phyloP scores from a whole-genome alignment of 2,329 filamentous ascomycete genomes.

The Myriosclerotinia curreyana region DNA sequence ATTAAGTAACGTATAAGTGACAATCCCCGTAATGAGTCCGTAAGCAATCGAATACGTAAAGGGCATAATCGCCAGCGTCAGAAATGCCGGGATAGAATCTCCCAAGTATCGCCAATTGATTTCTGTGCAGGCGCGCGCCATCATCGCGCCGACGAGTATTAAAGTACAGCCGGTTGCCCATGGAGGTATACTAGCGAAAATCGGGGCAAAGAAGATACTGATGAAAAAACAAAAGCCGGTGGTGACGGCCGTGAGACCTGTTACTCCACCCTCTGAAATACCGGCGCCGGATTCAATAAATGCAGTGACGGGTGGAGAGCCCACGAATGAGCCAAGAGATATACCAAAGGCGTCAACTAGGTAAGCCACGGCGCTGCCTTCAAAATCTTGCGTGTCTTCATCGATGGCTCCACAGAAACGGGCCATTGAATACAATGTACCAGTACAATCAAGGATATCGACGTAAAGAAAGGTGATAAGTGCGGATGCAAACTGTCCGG shows the following conservation, averaged over 20 bases:
- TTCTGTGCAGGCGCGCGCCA: slow-evolving; percentile 72
- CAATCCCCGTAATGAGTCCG: slow-evolving; percentile 75
- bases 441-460: slow-evolving; percentile 83
- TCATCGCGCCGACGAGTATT: slow-evolving; percentile 82
- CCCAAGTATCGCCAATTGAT: slow-evolving; percentile 89
- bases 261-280: slow-evolving; percentile 82
- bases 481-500: slow-evolving; percentile 75
- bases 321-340: slow-evolving; percentile 75
- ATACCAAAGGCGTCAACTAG: slow-evolving; percentile 78
- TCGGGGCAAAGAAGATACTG: slow-evolving; percentile 83
- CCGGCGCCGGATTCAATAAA: slow-evolving; percentile 89
- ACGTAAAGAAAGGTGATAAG: slow-evolving; percentile 89
- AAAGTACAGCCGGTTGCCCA: slow-evolving; percentile 91
- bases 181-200: slow-evolving; percentile 83
- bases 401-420: slow-evolving; percentile 78
- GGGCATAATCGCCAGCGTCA: slow-evolving; percentile 82
- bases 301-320: slow-evolving; percentile 76
- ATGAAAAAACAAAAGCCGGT: slow-evolving; percentile 83
- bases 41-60: slow-evolving; percentile 89
- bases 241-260: slow-evolving; percentile 76
- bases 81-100: slow-evolving; percentile 79
- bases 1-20: slow-evolving; percentile 75
- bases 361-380: slow-evolving; percentile 80
- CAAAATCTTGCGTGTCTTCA: slow-evolving; percentile 80
- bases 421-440: slow-evolving; percentile 87